Percentiles rank a stretch among this genome's conserved stretches.
phyloP scores from a whole-genome alignment of 2,329 filamentous ascomycete species.

The Pseudopyricularia cyperi region DNA sequence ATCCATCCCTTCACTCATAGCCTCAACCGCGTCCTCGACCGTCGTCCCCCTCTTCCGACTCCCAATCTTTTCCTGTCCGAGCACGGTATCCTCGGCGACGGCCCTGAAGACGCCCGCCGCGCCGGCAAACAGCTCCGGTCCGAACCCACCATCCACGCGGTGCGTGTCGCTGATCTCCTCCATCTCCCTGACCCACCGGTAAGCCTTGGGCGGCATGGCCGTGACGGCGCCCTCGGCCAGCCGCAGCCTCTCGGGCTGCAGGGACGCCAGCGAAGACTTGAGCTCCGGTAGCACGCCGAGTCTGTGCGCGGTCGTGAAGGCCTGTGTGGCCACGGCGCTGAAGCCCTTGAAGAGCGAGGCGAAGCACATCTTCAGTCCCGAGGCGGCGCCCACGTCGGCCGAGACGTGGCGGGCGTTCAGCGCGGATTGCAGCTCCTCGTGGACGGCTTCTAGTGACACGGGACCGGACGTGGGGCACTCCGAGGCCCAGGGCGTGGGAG shows the following conservation, averaged over 20 bases:
- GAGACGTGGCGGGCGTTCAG: conserved; percentile 38
- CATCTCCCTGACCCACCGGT: conserved; percentile 69
- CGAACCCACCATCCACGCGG: conserved; percentile 50
- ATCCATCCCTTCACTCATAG: conserved; percentile 11
- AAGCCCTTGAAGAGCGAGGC: conserved; percentile 50
- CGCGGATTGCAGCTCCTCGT: conserved; percentile 21
- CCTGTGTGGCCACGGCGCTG: conserved; percentile 55
- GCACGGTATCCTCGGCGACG: conserved; percentile 47
- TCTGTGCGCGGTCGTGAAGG: conserved; percentile 53
- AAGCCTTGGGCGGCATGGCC: conserved; percentile 62
- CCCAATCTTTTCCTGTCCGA: conserved; percentile 46
- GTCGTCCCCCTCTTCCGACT: conserved; percentile 41
- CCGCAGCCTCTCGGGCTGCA: conserved; percentile 31
- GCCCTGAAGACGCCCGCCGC: conserved; percentile 48
- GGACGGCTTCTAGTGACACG: conserved; percentile 12
- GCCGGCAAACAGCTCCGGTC: conserved; percentile 36
- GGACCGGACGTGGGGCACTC: conserved; percentile 30
- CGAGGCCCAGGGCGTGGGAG: conserved; percentile 7
- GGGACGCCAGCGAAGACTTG: conserved; percentile 36
- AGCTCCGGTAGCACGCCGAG: conserved; percentile 51
- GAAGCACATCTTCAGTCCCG: conserved; percentile 54
- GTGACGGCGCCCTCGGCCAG: conserved; percentile 27
- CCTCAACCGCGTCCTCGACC: conserved; percentile 22
- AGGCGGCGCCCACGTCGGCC: conserved; percentile 37
- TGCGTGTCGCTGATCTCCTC: conserved; percentile 59